phyloP scores from a whole-genome alignment of 1,284 basidiomycete genomes.

The Pisolithus thermaeus region DNA sequence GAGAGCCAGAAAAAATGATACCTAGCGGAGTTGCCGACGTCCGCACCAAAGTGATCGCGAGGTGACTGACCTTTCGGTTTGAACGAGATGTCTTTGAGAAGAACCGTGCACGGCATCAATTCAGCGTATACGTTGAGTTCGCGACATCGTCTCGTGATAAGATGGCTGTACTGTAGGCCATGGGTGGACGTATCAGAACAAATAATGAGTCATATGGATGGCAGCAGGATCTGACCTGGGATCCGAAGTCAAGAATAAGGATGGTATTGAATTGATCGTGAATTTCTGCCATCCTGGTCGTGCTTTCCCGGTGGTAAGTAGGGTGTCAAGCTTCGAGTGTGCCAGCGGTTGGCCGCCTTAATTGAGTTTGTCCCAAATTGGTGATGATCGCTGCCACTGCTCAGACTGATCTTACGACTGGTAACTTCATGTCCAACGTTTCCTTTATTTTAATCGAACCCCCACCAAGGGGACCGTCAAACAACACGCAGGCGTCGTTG shows the following conservation, averaged over 20 bases:
- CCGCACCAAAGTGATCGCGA: neutral
- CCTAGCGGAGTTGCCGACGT: slow-evolving; percentile 42
- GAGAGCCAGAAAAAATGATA: slow-evolving; percentile 96
- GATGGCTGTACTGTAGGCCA: slow-evolving; percentile 80
- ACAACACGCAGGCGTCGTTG: no score
- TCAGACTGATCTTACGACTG: no score
- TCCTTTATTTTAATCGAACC: no score
- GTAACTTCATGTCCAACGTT: no score
- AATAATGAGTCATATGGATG: neutral
- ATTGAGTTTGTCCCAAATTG: no score
- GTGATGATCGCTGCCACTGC: no score
- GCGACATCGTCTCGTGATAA: slow-evolving; percentile 97
- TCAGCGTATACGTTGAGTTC: slow-evolving; percentile 98
- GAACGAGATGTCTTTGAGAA: slow-evolving; percentile 86
- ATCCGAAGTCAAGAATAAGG: slow-evolving; percentile 97
- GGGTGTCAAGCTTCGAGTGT: no score
- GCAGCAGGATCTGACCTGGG: slow-evolving; percentile 59
- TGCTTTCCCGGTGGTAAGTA: no score
- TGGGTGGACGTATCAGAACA: slow-evolving; percentile 5
- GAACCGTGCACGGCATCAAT: slow-evolving; percentile 95
- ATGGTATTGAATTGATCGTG: slow-evolving; percentile 97
- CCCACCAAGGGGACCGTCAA: neutral
- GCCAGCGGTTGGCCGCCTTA: no score
- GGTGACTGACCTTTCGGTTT: slow-evolving; percentile 74
- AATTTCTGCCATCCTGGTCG: slow-evolving; percentile 65